These are phyloP conservation scores for Trichopus zeylanicus DNA, from an alignment of 116 monocot genomes.

Conservation along the genomic window DNA sequence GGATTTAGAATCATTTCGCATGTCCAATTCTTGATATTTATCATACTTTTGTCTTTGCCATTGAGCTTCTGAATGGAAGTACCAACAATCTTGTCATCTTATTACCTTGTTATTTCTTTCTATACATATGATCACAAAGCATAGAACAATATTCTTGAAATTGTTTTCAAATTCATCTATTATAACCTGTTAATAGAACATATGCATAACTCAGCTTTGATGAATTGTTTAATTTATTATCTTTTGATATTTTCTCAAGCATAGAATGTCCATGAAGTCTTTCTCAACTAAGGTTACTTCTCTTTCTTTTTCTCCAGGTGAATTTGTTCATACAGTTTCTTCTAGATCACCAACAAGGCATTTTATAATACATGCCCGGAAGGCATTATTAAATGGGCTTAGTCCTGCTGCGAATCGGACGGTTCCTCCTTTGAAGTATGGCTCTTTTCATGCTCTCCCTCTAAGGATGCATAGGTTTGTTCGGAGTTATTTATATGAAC, in stretches of 20 bases:
- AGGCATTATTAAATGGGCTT: conserved; percentile 89
- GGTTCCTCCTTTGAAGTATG: conserved; percentile 93
- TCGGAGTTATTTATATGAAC: background rate
- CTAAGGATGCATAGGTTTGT: background rate
- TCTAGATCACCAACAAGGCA: conserved; percentile 76
- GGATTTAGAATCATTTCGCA: too few relatives aligned
- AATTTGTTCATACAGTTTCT: conserved; percentile 67
- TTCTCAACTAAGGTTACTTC: background rate
- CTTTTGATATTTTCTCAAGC: background rate
- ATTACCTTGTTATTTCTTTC: too few relatives aligned
- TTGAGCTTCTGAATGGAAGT: too few relatives aligned
- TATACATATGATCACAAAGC: too few relatives aligned
- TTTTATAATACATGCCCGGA: conserved; percentile 95
- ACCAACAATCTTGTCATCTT: too few relatives aligned
- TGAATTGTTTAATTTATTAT: conserved; percentile 2
- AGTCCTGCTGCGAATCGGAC: conserved; percentile 84
- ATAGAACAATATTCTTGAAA: too few relatives aligned
- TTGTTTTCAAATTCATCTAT: too few relatives aligned
- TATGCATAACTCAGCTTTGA: background rate
- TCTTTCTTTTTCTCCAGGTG: conserved; percentile 34
- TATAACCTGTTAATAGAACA: too few relatives aligned
- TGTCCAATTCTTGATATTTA: too few relatives aligned
- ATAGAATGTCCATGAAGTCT: background rate
- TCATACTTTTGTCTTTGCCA: too few relatives aligned
- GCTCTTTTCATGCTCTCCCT: background rate